Base-by-base conservation (phyloP, 2,329 filamentous ascomycete species). In the Fusarium musae region DNA sequence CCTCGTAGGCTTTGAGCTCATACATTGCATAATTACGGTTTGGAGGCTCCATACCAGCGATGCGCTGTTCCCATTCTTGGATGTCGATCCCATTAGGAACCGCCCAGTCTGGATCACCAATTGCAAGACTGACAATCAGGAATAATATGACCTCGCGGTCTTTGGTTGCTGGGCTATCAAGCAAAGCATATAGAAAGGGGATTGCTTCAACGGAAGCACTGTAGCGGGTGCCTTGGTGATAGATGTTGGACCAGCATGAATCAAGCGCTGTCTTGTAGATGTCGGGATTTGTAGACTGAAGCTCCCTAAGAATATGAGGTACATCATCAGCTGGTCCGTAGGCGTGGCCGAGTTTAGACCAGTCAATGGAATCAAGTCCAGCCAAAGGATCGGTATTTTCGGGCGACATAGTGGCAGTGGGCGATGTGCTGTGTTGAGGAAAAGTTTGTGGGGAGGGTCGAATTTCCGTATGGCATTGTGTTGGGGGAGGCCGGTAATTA, bases 21-120 rank as follows among this genome's bases (percentile, higher is more conserved):
- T 58, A 3, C 11, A 6, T 6, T 9, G 30, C 19, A 13, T 1
- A 12, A 3, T 1, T 9, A 0, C n/a, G n/a, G 28, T 46, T 2
- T 43, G 8, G 15, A 1, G 21, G 16, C 3, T 46, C 17, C 17
- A 21, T 21, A 1, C 6, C 7, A 1, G 40, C 21, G 4, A 47
- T n/a, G 2, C 17, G 4, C 3, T 19, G 10, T n/a, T 37, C 32
- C 54, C 40, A 58, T 6, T 58, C 11, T 4, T 32, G 7, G 9
- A 37, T 13, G 1, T 23, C 11, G 6, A 58, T 30, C 2, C 54
- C 40, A 2, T 37, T 47, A 21, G 56, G 56, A 1, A 58, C 17
- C 17, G 13, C 9, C 42, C 56, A 49, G 23, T 58, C 10, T 11
- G 30, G n/a, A 19, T 58, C 0, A 8, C 54, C 54, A 3, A 58